phyloP scores from a whole-genome alignment of 1,139 yeast species.

The Kluyveromyces sp. region DNA sequence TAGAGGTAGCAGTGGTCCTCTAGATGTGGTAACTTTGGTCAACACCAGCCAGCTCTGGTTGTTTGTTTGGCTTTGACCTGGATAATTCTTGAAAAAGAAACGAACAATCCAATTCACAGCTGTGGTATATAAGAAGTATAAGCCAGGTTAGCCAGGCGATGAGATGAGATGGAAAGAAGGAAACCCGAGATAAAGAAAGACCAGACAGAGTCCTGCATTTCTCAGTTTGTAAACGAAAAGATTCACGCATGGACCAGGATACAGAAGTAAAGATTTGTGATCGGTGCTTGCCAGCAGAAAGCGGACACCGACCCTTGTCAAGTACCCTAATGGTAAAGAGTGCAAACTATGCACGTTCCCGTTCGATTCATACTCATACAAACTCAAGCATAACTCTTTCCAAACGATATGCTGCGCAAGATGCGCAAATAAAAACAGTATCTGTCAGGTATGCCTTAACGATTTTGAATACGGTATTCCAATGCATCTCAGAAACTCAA shows the following conservation, averaged over 20 bases:
- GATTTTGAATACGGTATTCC: constrained; percentile 80
- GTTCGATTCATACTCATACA: constrained; percentile 76
- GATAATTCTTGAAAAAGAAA: no score
- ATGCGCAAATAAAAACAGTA: constrained; percentile 70
- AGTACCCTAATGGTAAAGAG: constrained; percentile 67
- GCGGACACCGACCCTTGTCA: constrained; percentile 59
- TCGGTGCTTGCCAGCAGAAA: constrained; percentile 54
- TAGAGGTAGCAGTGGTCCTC: no score
- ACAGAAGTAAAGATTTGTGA: constrained; percentile 43
- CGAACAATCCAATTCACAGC: no score
- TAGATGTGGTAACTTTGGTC: no score
- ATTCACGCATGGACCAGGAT: neutral
- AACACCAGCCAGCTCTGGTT: no score
- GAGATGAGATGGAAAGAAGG: neutral
- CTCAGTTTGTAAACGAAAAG: neutral
- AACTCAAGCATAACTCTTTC: constrained; percentile 17
- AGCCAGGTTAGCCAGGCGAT: neutral
- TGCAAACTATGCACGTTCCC: constrained; percentile 79
- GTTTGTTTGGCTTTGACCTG: no score
- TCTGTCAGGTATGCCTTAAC: constrained; percentile 82
- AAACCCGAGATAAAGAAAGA: neutral
- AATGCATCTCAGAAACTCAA: constrained; percentile 69
- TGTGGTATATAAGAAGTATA: no score
- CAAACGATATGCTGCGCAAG: constrained; percentile 50
- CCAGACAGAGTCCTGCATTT: no score